Evolutionary conservation across 768 basidiomycete genomes (phyloP), one percentile per base, ranked within the genome.

Genomic region (Xerocomellus amylosporus): DNA sequence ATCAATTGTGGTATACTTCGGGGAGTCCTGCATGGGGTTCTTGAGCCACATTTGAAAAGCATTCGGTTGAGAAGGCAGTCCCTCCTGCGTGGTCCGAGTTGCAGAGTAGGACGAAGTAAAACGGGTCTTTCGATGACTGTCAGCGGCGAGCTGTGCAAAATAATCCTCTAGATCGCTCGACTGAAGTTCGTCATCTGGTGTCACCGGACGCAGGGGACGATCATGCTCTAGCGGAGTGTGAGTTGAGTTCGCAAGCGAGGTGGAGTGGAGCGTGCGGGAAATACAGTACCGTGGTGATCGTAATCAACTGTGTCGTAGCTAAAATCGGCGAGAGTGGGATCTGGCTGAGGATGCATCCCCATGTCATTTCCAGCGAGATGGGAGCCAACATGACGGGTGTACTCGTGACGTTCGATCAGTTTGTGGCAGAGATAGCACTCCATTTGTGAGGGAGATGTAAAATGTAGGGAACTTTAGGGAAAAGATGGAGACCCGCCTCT

Each of bases 1-100:
- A 43, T 68, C 66, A 1, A 66, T 44, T 3, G 44, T 56, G 28
- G 65, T 67, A 26, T 68, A 67, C 31, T 42, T 38, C 2, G 43
- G 42, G 8, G 9, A 31, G 49, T 41, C 17, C 40, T 10, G 14
- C 22, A 43, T 39, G 30, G n/a, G 36, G 10, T 60, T 46, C 33
- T 39, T 8, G 37, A 43, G 31, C 63, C 61, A 67, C 1, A 31
- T 8, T 26, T 57, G 53, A 19, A 68, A 68, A 10, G 49, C 49
- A 19, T 68, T 58, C 15, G 5, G 36, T 28, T 41, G 39, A 45
- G 37, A 24, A 19, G 43, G 19, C 4, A 13, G 28, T 10, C 8
- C 36, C 4, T 3, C 20, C 1, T 2, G 43, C 8, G 37, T 8
- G 7, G 15, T n/a, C 8, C 17, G 54, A 49, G 9, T 4, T 19